Conservation (phyloP, 2,329 filamentous ascomycete species). For the Trichothecium sympodiale region DNA sequence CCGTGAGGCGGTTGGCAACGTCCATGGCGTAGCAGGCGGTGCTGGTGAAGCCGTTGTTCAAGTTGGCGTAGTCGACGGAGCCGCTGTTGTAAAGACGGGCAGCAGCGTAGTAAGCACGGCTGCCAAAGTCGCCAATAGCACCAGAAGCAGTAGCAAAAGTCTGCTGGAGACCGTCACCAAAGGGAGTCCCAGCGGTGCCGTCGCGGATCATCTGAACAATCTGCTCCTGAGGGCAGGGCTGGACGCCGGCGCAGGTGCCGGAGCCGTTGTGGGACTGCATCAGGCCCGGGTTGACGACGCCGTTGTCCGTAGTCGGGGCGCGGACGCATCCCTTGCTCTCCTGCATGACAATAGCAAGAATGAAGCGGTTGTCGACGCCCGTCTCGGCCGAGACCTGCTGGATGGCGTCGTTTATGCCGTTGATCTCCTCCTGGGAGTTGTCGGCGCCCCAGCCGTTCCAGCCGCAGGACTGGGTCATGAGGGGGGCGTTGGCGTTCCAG, state of each 20-base stretch:
- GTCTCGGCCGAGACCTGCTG: constrained; percentile 7
- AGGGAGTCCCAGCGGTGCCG: constrained; percentile 8
- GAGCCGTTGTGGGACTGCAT: constrained; percentile 10
- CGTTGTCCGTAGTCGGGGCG: constrained; percentile 9
- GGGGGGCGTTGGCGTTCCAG: constrained; percentile 6
- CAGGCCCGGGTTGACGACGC: constrained; percentile 10
- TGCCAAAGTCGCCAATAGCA: constrained; percentile 3
- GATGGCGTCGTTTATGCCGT: constrained; percentile 7
- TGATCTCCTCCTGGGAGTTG: constrained; percentile 9
- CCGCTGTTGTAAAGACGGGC: constrained; percentile 13
- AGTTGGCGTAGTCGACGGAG: constrained; percentile 11
- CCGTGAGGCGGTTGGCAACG: constrained; percentile 12
- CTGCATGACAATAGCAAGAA: constrained; percentile 20
- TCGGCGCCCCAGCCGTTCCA: constrained; percentile 9
- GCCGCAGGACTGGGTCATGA: constrained; percentile 7
- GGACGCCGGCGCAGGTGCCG: constrained; percentile 7
- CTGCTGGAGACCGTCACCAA: constrained; percentile 8
- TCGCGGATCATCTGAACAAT: constrained; percentile 10
- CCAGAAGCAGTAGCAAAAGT: constrained; percentile 2
- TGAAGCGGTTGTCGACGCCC: constrained; percentile 7
- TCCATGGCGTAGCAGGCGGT: constrained; percentile 12
- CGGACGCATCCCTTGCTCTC: constrained; percentile 13
- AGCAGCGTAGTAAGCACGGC: constrained; percentile 4
- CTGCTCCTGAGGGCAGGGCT: constrained; percentile 5
- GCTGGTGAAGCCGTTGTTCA: constrained; percentile 9